Conservation (phyloP, 2,329 filamentous ascomycete genomes). For the Dryadomyces quercus-mongolicae region DNA sequence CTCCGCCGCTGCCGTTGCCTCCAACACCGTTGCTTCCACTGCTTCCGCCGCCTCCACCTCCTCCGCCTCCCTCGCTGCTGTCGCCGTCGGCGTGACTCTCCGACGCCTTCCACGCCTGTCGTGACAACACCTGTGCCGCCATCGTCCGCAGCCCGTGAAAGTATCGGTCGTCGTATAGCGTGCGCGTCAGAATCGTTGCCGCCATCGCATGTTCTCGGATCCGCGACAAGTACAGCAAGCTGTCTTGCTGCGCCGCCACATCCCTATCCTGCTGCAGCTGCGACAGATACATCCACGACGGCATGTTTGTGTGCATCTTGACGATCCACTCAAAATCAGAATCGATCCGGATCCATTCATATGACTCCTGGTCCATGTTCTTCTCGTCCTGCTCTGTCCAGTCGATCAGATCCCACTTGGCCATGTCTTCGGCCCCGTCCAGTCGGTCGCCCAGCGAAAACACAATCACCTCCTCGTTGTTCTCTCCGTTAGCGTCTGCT, state of each 20-base stretch:
- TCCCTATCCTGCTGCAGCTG: conserved; percentile 96
- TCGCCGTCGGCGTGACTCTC: conserved; percentile 3
- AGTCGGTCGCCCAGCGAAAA: conserved; percentile 84
- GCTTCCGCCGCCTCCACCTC: neutral
- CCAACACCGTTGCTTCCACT: no score
- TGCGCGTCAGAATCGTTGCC: conserved; percentile 80
- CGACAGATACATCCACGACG: conserved; percentile 94
- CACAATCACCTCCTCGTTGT: conserved; percentile 62
- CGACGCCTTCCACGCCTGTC: conserved; percentile 42
- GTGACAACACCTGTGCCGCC: conserved; percentile 67
- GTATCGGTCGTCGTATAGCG: conserved; percentile 82
- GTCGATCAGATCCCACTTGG: conserved; percentile 74
- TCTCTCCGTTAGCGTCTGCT: conserved; percentile 37
- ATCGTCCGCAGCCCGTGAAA: conserved; percentile 85
- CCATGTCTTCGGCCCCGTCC: conserved; percentile 66
- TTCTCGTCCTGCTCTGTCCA: conserved; percentile 84
- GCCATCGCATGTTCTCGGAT: conserved; percentile 65
- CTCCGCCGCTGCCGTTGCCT: neutral
- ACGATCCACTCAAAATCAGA: conserved; percentile 98
- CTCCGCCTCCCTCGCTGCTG: neutral
- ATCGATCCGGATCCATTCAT: conserved; percentile 97
- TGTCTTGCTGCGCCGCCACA: conserved; percentile 73
- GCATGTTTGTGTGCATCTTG: conserved; percentile 68
- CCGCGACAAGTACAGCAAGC: conserved; percentile 61
- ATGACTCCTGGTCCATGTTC: conserved; percentile 89